Percentiles rank a stretch among this genome's conserved stretches.
Evolutionary conservation across 2,329 filamentous ascomycete species (phyloP).

Genomic region (Hansfordia pulvinata): DNA sequence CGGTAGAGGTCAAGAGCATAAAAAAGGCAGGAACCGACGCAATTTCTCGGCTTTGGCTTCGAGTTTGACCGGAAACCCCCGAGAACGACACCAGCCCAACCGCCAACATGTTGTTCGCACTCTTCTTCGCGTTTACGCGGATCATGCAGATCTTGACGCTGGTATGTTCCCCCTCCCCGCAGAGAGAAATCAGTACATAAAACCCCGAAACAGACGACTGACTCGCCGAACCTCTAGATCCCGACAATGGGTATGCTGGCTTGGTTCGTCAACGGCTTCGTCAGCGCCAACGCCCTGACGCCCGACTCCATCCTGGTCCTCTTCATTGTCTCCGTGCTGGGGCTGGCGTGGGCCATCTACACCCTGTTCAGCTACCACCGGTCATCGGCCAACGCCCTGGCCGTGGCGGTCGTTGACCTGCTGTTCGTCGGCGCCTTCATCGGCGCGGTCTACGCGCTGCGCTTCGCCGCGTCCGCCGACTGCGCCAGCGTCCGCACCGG

Average conservation of each 20-base stretch:
- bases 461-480: slow-evolving; percentile 46
- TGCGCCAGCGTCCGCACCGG: slow-evolving; percentile 47
- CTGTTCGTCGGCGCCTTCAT: slow-evolving; percentile 51
- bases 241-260: slow-evolving; percentile 53
- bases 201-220: background rate
- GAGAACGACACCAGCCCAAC: background rate
- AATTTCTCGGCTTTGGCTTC: background rate
- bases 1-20: too few species aligned
- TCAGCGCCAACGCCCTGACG: slow-evolving; percentile 40
- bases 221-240: slow-evolving; percentile 27
- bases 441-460: slow-evolving; percentile 44
- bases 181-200: slow-evolving; percentile 3
- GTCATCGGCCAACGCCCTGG: slow-evolving; percentile 43
- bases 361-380: slow-evolving; percentile 57
- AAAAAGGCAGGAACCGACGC: background rate
- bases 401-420: slow-evolving; percentile 47
- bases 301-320: slow-evolving; percentile 50
- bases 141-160: slow-evolving; percentile 48
- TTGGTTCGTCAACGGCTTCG: slow-evolving; percentile 51
- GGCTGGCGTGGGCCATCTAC: slow-evolving; percentile 47
- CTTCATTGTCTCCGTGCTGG: slow-evolving; percentile 54
- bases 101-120: slow-evolving; percentile 43
- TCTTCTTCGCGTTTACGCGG: slow-evolving; percentile 50
- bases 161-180: slow-evolving; percentile 25
- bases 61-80: background rate